phyloP scores from a whole-genome alignment of 1,139 yeast species.

The Saccharomyces hybrid region DNA sequence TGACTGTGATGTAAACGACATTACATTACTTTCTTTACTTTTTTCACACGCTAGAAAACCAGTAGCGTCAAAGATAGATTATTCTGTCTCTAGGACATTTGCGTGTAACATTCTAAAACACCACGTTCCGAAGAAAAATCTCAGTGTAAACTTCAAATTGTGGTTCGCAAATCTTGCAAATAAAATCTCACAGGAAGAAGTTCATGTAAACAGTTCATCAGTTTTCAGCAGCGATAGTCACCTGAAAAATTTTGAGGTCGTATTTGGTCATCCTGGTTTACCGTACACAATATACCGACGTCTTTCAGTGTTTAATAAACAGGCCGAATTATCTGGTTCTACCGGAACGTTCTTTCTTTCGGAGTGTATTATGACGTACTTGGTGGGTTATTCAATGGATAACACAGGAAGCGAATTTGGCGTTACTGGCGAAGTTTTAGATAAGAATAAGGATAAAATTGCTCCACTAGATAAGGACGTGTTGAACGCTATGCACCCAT shows the following conservation, averaged over 20 bases:
- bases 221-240: neutral
- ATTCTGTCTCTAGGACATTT: neutral
- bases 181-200: neutral
- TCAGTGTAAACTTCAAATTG: constrained; percentile 9
- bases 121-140: constrained; percentile 4
- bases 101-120: constrained; percentile 3
- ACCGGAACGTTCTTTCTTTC: neutral
- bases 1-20: constrained; percentile 1
- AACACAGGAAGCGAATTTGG: neutral
- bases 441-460: neutral
- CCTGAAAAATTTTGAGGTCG: neutral
- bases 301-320: neutral
- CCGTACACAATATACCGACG: neutral
- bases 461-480: neutral
- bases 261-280: neutral
- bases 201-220: neutral
- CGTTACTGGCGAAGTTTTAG: neutral
- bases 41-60: constrained; percentile 6
- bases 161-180: constrained; percentile 10
- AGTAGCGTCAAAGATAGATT: neutral
- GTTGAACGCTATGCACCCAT: constrained; percentile 6
- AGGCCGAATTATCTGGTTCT: neutral
- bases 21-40: constrained; percentile 10
- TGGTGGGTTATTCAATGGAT: neutral
- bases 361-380: neutral